Evolutionary conservation across 2,329 filamentous ascomycete species (phyloP).

Genomic region (Aspergillus glaucus): DNA sequence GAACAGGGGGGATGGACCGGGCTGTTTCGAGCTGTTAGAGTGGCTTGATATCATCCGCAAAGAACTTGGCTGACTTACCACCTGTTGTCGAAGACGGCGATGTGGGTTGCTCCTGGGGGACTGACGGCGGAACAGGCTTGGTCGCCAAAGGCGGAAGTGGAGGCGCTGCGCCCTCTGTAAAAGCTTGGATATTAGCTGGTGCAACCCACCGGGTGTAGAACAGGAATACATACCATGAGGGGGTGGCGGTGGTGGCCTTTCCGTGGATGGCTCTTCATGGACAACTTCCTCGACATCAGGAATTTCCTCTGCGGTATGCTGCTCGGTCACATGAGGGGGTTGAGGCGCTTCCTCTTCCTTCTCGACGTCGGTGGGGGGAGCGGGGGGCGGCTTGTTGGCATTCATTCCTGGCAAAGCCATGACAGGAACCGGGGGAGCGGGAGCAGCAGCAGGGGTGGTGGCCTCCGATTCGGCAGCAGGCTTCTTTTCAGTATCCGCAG

Average conservation of each 20-base stretch:
- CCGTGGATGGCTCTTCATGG: constrained; percentile 30
- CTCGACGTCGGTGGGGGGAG: constrained; percentile 41
- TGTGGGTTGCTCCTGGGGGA: constrained; percentile 28
- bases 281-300: constrained; percentile 50
- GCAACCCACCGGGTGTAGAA: background rate
- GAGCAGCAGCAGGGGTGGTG: constrained; percentile 18
- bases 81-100: constrained; percentile 41
- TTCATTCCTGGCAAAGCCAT: constrained; percentile 66
- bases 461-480: constrained; percentile 25
- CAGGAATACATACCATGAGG: constrained; percentile 46
- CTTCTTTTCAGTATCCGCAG: constrained; percentile 29
- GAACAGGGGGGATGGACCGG: constrained; percentile 54
- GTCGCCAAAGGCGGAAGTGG: constrained; percentile 37
- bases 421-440: constrained; percentile 46
- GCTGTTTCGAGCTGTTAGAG: constrained; percentile 40
- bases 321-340: constrained; percentile 36
- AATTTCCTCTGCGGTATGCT: constrained; percentile 41
- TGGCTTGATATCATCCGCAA: background rate
- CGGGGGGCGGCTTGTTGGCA: constrained; percentile 39
- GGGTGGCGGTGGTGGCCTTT: constrained; percentile 40
- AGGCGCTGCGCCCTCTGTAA: constrained; percentile 41
- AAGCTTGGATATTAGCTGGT: background rate
- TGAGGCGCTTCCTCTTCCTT: constrained; percentile 47
- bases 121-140: constrained; percentile 32
- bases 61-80: constrained; percentile 44